Evolutionary conservation across 2,329 filamentous ascomycete genomes (phyloP), one percentile per base, ranked within the genome.

Genomic region (Macrophomina pseudophaseolina): DNA sequence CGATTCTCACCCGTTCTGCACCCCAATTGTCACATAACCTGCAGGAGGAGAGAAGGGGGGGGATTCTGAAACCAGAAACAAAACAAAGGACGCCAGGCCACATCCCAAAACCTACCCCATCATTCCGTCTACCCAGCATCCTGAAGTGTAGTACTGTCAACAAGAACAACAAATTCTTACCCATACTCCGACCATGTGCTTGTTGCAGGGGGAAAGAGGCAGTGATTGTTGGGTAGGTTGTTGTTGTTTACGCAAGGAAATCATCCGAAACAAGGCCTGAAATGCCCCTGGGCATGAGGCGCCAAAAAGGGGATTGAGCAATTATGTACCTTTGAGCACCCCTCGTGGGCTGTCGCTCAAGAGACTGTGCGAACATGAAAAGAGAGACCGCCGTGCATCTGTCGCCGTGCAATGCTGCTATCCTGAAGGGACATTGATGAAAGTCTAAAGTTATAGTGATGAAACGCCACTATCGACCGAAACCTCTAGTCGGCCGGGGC

Each of bases 101-200:
- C 28, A 60, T n/a, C 48, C 42, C 51, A 3, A 28, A 40, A 33
- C 46, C 44, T 44, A 49, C 23, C 58, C 58, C 44, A 35, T 28
- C 42, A 28, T 38, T 62, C 44, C 58, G 14, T 62, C 58, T 62
- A 62, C 58, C 44, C 58, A 35, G 11, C 58, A 51, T 49, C 32
- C 44, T 30, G 30, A 59, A 5, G 58, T 48, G 28, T 62, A 23
- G 12, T 46, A 23, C 23, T 23, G 23, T 30, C 40, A 49, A 62
- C 58, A 44, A 62, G n/a, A 38, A 40, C 56, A 35, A 60, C 42
- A 59, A 59, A 35, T 23, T 42, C 32, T 49, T 35, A 49, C 42
- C 58, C 44, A 38, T 48, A 62, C 58, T 62, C 58, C 58, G 58
- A 35, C 58, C 58, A 62, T 62, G 58, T 62, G 58, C 58, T 62